phyloP scores from a whole-genome alignment of 1,284 basidiomycete species.

The Cryptococcus deneoformans region DNA sequence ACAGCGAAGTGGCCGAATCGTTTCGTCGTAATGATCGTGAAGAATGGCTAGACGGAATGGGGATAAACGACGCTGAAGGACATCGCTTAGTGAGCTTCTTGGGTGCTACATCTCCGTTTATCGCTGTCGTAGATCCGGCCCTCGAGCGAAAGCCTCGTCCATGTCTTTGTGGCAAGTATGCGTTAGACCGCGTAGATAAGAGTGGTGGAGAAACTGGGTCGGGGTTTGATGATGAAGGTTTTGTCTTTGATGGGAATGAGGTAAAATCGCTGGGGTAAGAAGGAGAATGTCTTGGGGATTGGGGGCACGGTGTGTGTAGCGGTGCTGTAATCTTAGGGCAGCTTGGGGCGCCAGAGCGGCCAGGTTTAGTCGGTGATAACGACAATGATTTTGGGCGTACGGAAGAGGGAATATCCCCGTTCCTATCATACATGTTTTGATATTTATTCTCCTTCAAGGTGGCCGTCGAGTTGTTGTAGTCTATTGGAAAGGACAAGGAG shows the following conservation, averaged over 20 bases:
- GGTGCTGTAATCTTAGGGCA: constrained; percentile 12
- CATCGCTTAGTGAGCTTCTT: constrained; percentile 31
- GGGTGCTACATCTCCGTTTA: background rate
- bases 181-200: constrained; percentile 8
- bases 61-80: constrained; percentile 27
- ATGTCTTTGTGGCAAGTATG: constrained; percentile 4
- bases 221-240: constrained; percentile 7
- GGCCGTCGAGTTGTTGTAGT: constrained; percentile 12
- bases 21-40: constrained; percentile 4
- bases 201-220: constrained; percentile 1
- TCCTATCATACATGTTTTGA: constrained; percentile 6
- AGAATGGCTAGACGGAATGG: constrained; percentile 12
- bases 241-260: constrained; percentile 6
- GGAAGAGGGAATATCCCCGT: background rate
- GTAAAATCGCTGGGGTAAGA: constrained; percentile 13
- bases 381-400: background rate
- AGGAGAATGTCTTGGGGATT: constrained; percentile 11
- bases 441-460: too few relatives aligned
- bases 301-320: constrained; percentile 2
- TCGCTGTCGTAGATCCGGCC: constrained; percentile 11
- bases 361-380: background rate
- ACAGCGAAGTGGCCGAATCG: constrained; percentile 7
- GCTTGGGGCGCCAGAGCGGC: background rate
- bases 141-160: constrained; percentile 4
- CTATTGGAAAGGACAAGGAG: constrained; percentile 16